These are phyloP conservation scores for Hymenoscyphus salicellus DNA, from an alignment of 2,329 filamentous ascomycete species.

Conservation along the genomic window DNA sequence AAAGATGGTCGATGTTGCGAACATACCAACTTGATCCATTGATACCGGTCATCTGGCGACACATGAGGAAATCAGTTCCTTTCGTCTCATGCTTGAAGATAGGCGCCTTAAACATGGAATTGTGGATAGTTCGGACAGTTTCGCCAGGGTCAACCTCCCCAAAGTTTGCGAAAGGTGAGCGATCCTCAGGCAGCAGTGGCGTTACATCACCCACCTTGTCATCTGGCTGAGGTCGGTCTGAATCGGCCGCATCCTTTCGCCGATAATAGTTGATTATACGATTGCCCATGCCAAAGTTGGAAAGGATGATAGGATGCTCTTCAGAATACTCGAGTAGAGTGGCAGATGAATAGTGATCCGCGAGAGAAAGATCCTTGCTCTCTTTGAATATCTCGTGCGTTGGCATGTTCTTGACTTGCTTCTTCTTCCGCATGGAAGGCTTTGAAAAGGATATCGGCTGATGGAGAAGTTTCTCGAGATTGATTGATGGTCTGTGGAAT, in stretches of 20 bases:
- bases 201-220: constrained; percentile 83
- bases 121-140: constrained; percentile 85
- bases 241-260: constrained; percentile 66
- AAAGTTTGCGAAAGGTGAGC: constrained; percentile 93
- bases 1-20: constrained; percentile 86
- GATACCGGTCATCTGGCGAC: constrained; percentile 75
- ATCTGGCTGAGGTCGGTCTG: constrained; percentile 40
- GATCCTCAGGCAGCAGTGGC: constrained; percentile 86
- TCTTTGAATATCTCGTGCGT: constrained; percentile 74
- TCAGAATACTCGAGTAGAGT: constrained; percentile 94
- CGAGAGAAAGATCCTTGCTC: constrained; percentile 79
- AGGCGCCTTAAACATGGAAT: constrained; percentile 91
- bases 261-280: constrained; percentile 96
- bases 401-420: constrained; percentile 75
- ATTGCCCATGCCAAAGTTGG: constrained; percentile 96
- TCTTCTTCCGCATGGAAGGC: constrained; percentile 72
- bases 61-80: constrained; percentile 79
- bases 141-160: constrained; percentile 90
- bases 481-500: constrained; percentile 78
- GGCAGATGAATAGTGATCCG: constrained; percentile 77
- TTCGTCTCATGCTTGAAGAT: constrained; percentile 83
- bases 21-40: constrained; percentile 79
- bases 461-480: constrained; percentile 65
- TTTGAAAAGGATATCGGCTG: constrained; percentile 71
- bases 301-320: constrained; percentile 84